Conservation (phyloP, 2,329 filamentous ascomycete species). For the Fusarium chlamydosporum region DNA sequence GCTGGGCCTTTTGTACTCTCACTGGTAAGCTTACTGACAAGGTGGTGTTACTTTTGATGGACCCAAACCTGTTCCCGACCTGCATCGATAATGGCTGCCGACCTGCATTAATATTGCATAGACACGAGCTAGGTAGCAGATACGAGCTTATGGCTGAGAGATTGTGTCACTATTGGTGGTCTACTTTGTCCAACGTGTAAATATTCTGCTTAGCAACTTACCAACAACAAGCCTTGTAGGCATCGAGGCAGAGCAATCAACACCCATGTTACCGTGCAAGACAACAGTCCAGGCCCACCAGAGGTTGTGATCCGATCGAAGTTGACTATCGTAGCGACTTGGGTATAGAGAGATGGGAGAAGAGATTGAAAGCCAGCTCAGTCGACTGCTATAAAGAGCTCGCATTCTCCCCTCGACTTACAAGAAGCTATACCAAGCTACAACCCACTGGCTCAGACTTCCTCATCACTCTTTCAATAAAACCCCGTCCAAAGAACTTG, state of each 20-base stretch:
- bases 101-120: constrained; percentile 38
- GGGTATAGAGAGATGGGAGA: neutral
- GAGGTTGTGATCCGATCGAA: neutral
- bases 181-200: constrained; percentile 12
- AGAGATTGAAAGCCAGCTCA: no score
- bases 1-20: neutral
- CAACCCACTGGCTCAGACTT: constrained; percentile 21
- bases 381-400: constrained; percentile 16
- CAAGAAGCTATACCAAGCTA: constrained; percentile 1
- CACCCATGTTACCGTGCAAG: neutral
- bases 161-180: constrained; percentile 12
- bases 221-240: neutral
- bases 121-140: constrained; percentile 36
- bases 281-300: neutral
- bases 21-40: constrained; percentile 27
- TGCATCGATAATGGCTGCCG: constrained; percentile 43
- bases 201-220: neutral
- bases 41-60: neutral
- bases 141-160: constrained; percentile 43
- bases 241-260: neutral
- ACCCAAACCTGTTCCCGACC: neutral
- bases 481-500: no score
- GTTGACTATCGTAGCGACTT: constrained; percentile 1
- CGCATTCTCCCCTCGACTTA: neutral
- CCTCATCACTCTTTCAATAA: constrained; percentile 20